Conservation (phyloP, 768 basidiomycete species). For the Amylocystis lapponica region DNA sequence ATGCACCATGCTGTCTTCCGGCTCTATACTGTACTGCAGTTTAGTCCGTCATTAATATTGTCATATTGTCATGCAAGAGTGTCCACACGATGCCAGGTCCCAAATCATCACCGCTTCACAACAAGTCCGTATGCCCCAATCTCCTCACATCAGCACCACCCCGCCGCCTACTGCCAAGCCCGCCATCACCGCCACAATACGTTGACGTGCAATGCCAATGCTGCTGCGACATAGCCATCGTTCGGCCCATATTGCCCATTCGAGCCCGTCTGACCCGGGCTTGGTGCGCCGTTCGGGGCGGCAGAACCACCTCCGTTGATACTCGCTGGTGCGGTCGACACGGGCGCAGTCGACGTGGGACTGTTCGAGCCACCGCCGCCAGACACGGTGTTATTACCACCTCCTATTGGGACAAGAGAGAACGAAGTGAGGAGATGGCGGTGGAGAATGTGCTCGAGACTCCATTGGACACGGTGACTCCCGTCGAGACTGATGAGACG, state of each 20-base stretch:
- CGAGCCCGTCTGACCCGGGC: constrained; percentile 44
- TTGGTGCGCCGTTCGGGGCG: constrained; percentile 48
- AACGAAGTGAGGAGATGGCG: constrained; percentile 26
- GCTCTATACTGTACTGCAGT: not conserved
- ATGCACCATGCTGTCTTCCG: not conserved
- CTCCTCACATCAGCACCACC: constrained; percentile 37
- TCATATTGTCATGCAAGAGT: constrained; percentile 1
- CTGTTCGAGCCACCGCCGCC: constrained; percentile 25
- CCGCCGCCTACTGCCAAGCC: constrained; percentile 45
- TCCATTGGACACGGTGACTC: constrained; percentile 31
- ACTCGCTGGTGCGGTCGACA: constrained; percentile 55
- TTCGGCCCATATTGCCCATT: constrained; percentile 58
- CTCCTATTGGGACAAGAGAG: constrained; percentile 12
- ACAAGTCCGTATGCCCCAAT: not conserved
- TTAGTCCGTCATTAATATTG: not conserved
- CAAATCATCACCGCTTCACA: constrained; percentile 1
- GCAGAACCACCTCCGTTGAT: constrained; percentile 46
- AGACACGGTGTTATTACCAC: constrained; percentile 16
- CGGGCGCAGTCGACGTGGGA: constrained; percentile 35
- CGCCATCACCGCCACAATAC: constrained; percentile 38
- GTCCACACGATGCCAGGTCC: not conserved
- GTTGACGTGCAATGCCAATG: constrained; percentile 40
- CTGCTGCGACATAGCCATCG: constrained; percentile 60
- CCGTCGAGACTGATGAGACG: constrained; percentile 27
- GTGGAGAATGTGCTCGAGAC: too few relatives aligned